These are phyloP conservation scores for Sugiyamaella sp. DNA, from an alignment of 1,139 yeast species.

Conservation along the genomic window DNA sequence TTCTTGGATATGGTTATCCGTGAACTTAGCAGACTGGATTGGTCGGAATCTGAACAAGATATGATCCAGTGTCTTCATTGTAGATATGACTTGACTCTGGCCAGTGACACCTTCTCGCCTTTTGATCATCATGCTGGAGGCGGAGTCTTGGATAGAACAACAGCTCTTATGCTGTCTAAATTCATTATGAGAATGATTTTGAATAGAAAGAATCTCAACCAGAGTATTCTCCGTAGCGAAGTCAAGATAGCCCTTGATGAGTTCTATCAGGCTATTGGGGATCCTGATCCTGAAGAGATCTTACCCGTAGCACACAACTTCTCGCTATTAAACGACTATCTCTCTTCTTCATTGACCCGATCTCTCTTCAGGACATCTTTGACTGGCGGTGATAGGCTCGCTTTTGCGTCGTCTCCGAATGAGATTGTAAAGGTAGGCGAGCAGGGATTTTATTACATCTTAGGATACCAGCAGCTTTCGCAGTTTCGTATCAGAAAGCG, in stretches of 20 bases:
- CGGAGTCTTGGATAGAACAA: constrained; percentile 47
- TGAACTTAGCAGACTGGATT: constrained; percentile 51
- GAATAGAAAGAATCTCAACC: constrained; percentile 60
- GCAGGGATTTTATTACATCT: constrained; percentile 70
- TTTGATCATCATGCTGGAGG: constrained; percentile 54
- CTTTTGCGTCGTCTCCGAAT: constrained; percentile 41
- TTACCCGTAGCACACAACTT: constrained; percentile 46
- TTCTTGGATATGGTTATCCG: constrained; percentile 64
- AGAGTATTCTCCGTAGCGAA: constrained; percentile 58
- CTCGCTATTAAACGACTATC: constrained; percentile 51
- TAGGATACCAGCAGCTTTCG: constrained; percentile 69
- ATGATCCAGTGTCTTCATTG: constrained; percentile 77
- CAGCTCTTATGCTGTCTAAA: constrained; percentile 61
- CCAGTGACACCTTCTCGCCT: constrained; percentile 62
- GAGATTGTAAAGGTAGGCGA: constrained; percentile 45
- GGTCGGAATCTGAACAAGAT: constrained; percentile 56
- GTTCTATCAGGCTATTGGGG: constrained; percentile 73
- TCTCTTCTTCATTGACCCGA: constrained; percentile 56
- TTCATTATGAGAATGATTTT: constrained; percentile 67
- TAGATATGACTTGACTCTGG: constrained; percentile 67
- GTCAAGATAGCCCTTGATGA: constrained; percentile 71
- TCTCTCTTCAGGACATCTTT: constrained; percentile 58
- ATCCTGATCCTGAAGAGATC: constrained; percentile 53
- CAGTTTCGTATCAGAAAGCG: constrained; percentile 67
- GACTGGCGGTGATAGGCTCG: constrained; percentile 54